Percentiles rank a stretch among this genome's conserved stretches.
These are phyloP conservation scores for Pestalotiopsis sp. DNA, from an alignment of 2,329 filamentous ascomycete genomes.

Conservation along the genomic window DNA sequence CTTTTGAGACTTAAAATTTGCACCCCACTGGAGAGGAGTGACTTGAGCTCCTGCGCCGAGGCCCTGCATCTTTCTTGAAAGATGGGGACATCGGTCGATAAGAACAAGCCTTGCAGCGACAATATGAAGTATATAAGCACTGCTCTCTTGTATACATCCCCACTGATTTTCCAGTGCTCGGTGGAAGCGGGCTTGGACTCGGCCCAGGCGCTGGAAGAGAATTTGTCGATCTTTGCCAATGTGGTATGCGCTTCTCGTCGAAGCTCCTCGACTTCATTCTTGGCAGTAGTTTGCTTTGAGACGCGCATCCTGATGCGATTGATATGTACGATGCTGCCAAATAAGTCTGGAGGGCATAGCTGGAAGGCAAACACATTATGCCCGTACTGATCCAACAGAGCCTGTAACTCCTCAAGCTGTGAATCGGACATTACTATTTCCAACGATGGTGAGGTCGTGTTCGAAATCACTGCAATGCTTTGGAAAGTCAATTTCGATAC, in stretches of 20 bases:
- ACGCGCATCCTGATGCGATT: slow-evolving; percentile 35
- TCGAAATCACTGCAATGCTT: not conserved
- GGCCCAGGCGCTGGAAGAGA: not conserved
- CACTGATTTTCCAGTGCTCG: not conserved
- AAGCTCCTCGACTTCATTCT: not conserved
- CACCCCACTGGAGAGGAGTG: slow-evolving; percentile 13
- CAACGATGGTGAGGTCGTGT: not conserved
- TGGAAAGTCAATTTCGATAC: not conserved
- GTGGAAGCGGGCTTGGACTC: not conserved
- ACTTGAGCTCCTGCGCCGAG: not conserved
- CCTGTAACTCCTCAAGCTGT: not conserved
- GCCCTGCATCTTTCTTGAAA: not conserved
- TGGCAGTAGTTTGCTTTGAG: slow-evolving; percentile 14
- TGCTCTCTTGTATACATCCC: not conserved
- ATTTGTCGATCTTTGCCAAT: not conserved
- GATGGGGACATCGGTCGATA: not conserved
- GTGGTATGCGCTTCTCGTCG: not conserved
- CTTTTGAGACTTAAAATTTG: slow-evolving; percentile 21
- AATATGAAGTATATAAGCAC: not conserved
- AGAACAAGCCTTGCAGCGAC: not conserved
- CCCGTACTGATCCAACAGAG: not conserved
- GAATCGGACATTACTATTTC: not conserved
- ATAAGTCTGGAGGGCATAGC: slow-evolving; percentile 33
- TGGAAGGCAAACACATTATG: slow-evolving; percentile 23
- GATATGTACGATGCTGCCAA: slow-evolving; percentile 36